Base-by-base conservation (phyloP, 805 yeast species). In the Kuraishia piskuri region DNA sequence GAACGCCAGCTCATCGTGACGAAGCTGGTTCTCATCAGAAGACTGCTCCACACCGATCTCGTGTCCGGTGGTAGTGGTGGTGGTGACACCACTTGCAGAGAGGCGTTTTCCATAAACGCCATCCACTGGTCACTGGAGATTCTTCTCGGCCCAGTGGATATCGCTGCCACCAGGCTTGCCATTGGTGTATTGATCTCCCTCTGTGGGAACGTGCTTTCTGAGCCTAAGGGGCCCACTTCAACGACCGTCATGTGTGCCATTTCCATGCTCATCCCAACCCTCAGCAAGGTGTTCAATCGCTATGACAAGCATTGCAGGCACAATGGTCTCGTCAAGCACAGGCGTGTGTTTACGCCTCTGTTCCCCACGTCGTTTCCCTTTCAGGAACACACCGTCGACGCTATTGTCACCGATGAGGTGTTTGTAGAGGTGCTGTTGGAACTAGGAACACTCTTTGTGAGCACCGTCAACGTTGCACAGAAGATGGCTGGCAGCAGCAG, bases 371-470 rank as follows among this genome's bases (percentile, higher is more conserved):
- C 69, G 17, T 80, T 78, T 61, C 96, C 96, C 19, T 84, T 85
- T 62, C 68, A 69, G 50, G 84, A 81, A 47, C 61, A 74, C 26
- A 81, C 91, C 0, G 78, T 87, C 58, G 96, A 90, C 62, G 84
- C 95, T 0, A 73, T 83, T 48, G 86, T 88, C 20, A 80, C 82
- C 57, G 88, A 84, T 56, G 87, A 83, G 57, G 71, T 76, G 1
- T 73, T 86, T 54, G 88, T 83, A 24, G 97, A 90, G 63, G 73
- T 86, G 2, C 69, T 89, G 52, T 70, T 87, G 46, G 97, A 90
- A 63, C 64, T 88, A 50, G 73, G 85, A 6, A 76, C 84, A 17
- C 70, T 86, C n/a, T 77, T 83, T 53, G 73, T 83, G 17, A 79
- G 72, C 60, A 67, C 84, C 23, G 70, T 84, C 17, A 79, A 77